Base-by-base conservation (phyloP, 2,329 filamentous ascomycete species). In the Dactylellina drechsleri region DNA sequence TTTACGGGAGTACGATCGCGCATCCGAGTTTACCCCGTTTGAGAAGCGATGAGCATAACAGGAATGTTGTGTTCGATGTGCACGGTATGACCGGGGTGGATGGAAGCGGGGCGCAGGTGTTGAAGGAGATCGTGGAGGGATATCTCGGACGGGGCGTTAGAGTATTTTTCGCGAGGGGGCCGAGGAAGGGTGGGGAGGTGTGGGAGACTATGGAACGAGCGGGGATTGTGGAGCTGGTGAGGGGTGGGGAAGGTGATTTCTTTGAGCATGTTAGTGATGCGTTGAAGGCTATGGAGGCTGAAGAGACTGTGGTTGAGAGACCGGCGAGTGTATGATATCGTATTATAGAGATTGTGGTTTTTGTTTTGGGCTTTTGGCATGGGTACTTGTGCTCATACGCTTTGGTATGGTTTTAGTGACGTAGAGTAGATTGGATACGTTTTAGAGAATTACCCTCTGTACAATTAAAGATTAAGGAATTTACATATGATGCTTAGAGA, bases 1-100 rank as follows among this genome's bases (percentile, higher is more conserved):
- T 93, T 20, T 97, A 98, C 80, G 95, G 95, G n/a, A 94, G 92
- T 0, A 89, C 85, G 53, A 85, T 87, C 62, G 92, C 92, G 0
- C 95, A 98, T 79, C 95, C 95, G 0, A 93, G 93, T 0, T 85
- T 97, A 16, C 95, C 95, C 0, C 87, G 91, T 1, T 85, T 96
- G 13, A 87, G 93, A 3, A 85, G 61, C 15, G 87, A 89, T n/a
- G 90, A 94, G 75, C 89, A 92, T 79, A 97, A 97, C 81, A 88
- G 89, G 78, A 97, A 97, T 80, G 86, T 99, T 81, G 93, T 99
- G 76, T 98, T 99, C 80, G 95, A 99, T 81, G 93, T 98, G 6
- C 94, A 98, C 79, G 95, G 95, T n/a, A 95, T 99, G 2, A 97
- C 93, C 0, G 91, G 91, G 28, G 89, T 99, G 79, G 95, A 99